phyloP scores from a whole-genome alignment of 192 early-diverging fungal genomes.

The Linnemannia elongata region DNA sequence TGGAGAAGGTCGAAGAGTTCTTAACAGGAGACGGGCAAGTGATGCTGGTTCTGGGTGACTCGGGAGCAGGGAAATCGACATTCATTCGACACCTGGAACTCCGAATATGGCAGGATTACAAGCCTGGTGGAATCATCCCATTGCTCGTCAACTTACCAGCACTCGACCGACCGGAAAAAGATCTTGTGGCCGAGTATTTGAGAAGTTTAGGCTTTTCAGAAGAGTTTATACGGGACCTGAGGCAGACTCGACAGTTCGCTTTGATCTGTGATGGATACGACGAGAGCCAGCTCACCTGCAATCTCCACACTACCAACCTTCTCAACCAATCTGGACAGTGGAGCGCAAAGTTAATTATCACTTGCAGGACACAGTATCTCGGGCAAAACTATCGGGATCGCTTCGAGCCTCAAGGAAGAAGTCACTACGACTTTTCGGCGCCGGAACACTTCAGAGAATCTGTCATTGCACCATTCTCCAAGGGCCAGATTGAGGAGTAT shows the following conservation, averaged over 20 bases:
- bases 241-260: background rate
- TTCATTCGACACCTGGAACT: background rate
- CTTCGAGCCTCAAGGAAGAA: slow-evolving; percentile 4
- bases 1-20: background rate
- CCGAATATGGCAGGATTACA: background rate
- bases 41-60: background rate
- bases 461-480: slow-evolving; percentile 26
- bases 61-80: background rate
- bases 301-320: background rate
- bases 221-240: background rate
- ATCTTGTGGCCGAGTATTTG: background rate
- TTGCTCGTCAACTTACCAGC: background rate
- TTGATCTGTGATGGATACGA: slow-evolving; percentile 6
- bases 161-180: background rate
- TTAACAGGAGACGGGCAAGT: background rate
- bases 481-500: slow-evolving; percentile 10
- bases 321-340: slow-evolving; percentile 23
- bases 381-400: slow-evolving; percentile 16
- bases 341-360: slow-evolving; percentile 15
- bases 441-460: slow-evolving; percentile 6
- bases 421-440: background rate
- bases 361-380: slow-evolving; percentile 21
- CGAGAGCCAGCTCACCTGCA: background rate
- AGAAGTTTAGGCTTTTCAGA: background rate
- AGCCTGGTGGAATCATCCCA: background rate